These are phyloP conservation scores for Mycosphaerella arachidis DNA, from an alignment of 2,329 filamentous ascomycete species.

Conservation along the genomic window DNA sequence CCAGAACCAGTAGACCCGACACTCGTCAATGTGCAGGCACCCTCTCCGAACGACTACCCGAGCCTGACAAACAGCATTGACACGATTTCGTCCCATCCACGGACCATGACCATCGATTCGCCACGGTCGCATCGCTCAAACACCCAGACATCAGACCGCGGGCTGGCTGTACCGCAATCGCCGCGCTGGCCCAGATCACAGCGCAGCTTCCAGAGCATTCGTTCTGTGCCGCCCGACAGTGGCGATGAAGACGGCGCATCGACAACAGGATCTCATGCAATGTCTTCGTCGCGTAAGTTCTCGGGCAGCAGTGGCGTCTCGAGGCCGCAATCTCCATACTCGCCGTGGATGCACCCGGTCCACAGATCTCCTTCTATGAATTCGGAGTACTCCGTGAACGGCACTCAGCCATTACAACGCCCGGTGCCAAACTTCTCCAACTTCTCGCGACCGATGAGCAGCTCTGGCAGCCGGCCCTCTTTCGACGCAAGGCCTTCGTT, in stretches of 20 bases:
- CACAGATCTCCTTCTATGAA: slow-evolving; percentile 77
- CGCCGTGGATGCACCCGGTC: slow-evolving; percentile 58
- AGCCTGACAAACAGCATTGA: slow-evolving; percentile 34
- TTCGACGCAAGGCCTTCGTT: slow-evolving; percentile 38
- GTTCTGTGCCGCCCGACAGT: slow-evolving; percentile 47
- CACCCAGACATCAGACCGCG: slow-evolving; percentile 20
- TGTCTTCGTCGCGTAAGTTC: slow-evolving; percentile 68
- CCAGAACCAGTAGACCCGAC: slow-evolving; percentile 43
- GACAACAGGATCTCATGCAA: slow-evolving; percentile 57
- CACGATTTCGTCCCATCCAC: slow-evolving; percentile 35
- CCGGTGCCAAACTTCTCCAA: slow-evolving; percentile 51
- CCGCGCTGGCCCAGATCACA: slow-evolving; percentile 41
- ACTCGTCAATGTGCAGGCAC: slow-evolving; percentile 38
- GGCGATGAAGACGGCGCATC: slow-evolving; percentile 57
- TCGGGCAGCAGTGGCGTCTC: slow-evolving; percentile 67
- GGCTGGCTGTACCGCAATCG: slow-evolving; percentile 31
- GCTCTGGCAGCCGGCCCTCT: slow-evolving; percentile 46
- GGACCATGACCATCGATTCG: slow-evolving; percentile 38
- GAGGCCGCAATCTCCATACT: slow-evolving; percentile 57
- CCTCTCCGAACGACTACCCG: slow-evolving; percentile 37
- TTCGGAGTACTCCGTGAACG: slow-evolving; percentile 69
- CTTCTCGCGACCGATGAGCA: slow-evolving; percentile 85
- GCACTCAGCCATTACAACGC: slow-evolving; percentile 31
- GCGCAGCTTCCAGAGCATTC: slow-evolving; percentile 40
- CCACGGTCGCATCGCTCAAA: slow-evolving; percentile 27